Evolutionary conservation across 2,329 filamentous ascomycete genomes (phyloP).

Genomic region (Xylariaceae sp.): DNA sequence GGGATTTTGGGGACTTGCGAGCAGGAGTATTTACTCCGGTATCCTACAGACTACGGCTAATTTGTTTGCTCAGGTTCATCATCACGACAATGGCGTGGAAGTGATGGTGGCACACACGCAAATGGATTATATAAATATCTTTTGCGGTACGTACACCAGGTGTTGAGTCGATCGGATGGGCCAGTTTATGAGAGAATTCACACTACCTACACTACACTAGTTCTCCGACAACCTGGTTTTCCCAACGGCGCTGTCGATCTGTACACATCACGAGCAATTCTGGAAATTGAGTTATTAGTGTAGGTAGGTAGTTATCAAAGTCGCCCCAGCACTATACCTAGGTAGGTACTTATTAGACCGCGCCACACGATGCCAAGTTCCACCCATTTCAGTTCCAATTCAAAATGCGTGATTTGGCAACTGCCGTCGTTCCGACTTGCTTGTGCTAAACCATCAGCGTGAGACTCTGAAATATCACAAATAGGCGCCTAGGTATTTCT

Average conservation of each 20-base stretch:
- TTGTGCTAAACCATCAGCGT: background rate
- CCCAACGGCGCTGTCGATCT: background rate
- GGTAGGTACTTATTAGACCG: background rate
- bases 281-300: no score
- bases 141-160: no score
- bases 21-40: no score
- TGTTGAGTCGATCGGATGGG: background rate
- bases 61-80: no score
- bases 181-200: background rate
- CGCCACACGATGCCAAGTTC: no score
- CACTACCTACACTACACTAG: background rate
- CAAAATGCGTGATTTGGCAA: background rate
- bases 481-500: background rate
- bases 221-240: background rate
- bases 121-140: background rate
- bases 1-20: background rate
- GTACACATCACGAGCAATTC: background rate
- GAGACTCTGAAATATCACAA: background rate
- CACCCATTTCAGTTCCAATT: background rate
- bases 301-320: background rate
- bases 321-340: background rate
- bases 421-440: background rate
- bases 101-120: no score
- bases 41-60: no score
- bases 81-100: no score